These are phyloP conservation scores for Blastocladiella britannica DNA, from an alignment of 192 early-diverging fungal species.

Conservation along the genomic window DNA sequence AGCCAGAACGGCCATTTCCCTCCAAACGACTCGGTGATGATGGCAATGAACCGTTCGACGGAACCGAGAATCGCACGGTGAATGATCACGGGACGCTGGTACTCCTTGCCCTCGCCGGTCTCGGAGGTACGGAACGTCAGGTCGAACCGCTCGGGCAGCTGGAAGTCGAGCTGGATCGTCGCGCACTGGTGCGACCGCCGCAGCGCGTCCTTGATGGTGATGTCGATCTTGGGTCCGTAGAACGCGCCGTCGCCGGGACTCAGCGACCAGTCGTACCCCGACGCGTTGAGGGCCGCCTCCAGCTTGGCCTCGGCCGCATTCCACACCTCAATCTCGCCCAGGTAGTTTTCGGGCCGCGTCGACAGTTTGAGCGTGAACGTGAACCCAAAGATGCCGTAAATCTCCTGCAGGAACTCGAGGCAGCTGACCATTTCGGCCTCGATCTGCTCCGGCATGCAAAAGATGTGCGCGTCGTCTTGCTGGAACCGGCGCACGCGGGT, in stretches of 20 bases:
- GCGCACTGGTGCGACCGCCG: constrained; percentile 85
- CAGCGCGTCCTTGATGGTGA: constrained; percentile 81
- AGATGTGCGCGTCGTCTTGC: constrained; percentile 95
- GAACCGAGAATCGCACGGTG: constrained; percentile 93
- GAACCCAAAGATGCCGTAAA: constrained; percentile 90
- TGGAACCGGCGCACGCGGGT: constrained; percentile 86
- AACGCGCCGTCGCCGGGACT: constrained; percentile 95
- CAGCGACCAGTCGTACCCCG: constrained; percentile 62
- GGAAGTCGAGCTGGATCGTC: constrained; percentile 96
- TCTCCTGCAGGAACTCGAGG: constrained; percentile 71
- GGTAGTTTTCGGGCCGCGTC: constrained; percentile 87
- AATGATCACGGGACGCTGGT: constrained; percentile 86
- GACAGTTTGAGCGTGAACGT: constrained; percentile 77
- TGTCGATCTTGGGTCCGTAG: constrained; percentile 99
- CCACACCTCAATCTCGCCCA: constrained; percentile 80
- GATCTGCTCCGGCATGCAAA: constrained; percentile 77
- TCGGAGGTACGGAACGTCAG: constrained; percentile 68
- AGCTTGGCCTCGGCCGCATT: constrained; percentile 74
- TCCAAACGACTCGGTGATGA: constrained; percentile 85
- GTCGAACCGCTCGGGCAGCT: constrained; percentile 82
- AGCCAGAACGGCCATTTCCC: constrained; percentile 99
- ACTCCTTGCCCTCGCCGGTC: constrained; percentile 17
- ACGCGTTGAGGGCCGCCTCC: constrained; percentile 51
- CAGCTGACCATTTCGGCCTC: constrained; percentile 58
- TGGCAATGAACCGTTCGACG: constrained; percentile 88